Base-by-base conservation (phyloP, 345 rosid species). In the Euclidium syriacum region DNA sequence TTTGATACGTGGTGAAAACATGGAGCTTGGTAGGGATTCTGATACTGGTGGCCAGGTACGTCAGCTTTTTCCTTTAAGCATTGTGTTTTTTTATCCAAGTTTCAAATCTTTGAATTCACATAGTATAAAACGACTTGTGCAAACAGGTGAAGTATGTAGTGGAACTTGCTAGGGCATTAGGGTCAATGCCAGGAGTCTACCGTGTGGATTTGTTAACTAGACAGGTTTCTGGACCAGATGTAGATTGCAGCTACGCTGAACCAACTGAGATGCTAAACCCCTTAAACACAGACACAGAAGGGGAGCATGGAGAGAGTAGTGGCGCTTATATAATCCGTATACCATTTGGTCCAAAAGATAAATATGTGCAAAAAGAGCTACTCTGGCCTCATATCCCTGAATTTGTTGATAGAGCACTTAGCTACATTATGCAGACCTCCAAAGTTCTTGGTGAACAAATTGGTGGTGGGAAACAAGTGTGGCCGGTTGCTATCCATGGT, bases 1-100 rank as follows among this genome's bases (percentile, higher is more conserved):
- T 49, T 71, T 87, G 64, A 77, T 87, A 69, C 86, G 91, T 10
- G 89, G 95, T 35, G 91, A 79, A 70, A 85, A 83, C 70, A 87
- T 85, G 95, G 91, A 87, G 82, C 83, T 87, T 64, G 95, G 95
- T 51, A 83, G 91, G 19, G 95, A 83, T 71, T 87, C 91, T 46
- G 95, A 87, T 73, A 87, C 95, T 8, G 95, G 95, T 52, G 91
- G 95, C 46, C 95, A 87, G 88, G 95, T 82, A 62, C n/a, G n/a
- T n/a, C n/a, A 35, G 39, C 41, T 10, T 49, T 23, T 62, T 49
- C 32, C 10, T 33, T 4, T 40, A 41, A 50, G 8, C 30, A 15
- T 51, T 22, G 11, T 67, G 0, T 27, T 26, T 27, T 26, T 19
- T 7, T 26, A 7, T 24, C 23, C 2, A 14, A 64, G 43, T 22